Base-by-base conservation (phyloP, 108 stramenopile species). In the Pinguiococcus pyrenoidosus region DNA sequence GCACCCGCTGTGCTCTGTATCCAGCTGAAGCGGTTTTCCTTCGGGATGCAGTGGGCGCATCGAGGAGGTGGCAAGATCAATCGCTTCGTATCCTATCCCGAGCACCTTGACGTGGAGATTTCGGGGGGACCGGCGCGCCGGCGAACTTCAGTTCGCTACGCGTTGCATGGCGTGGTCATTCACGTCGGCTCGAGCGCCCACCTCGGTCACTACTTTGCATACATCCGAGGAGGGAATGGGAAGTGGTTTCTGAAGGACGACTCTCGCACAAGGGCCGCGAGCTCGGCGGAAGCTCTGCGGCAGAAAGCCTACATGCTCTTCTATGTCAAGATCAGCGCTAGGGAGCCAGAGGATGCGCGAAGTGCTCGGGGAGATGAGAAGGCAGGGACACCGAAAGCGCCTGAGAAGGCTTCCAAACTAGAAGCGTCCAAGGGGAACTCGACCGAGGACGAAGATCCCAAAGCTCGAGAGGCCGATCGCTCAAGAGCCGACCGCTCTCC, bases 11-110 rank as follows among this genome's bases (percentile, higher is more conserved):
- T 41, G 40, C 7, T 23, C 21, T 41, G 40, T 23, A 4, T 41
- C 24, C 40, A 94, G 36, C 65, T 98, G 32, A 98, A 98, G 70
- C 72, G 96, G 21, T 98, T 98, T 39, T 61, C 55, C 59, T 24
- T 85, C 78, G 69, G 76, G 44, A 29, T 71, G 53, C 69, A 46
- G n/a, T n/a, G n/a, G n/a, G n/a, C n/a, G n/a, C n/a, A n/a, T n/a
- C n/a, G n/a, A n/a, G n/a, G n/a, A 38, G 6, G 40, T 12, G 26
- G 47, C 43, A 71, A 63, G 64, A 49, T 81, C 33, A 37, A 57
- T 30, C 58, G 69, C 32, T 37, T 41, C 25, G 32, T 73, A 0
- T 4, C 29, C 12, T 73, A 63, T 33, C 51, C 32, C 7, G 52
- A 54, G 8, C 9, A 27, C 12, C 52, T 73, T 21, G 18, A 38